Base-by-base conservation (phyloP, 441 rosid species). In the Flueggea neowawraea region DNA sequence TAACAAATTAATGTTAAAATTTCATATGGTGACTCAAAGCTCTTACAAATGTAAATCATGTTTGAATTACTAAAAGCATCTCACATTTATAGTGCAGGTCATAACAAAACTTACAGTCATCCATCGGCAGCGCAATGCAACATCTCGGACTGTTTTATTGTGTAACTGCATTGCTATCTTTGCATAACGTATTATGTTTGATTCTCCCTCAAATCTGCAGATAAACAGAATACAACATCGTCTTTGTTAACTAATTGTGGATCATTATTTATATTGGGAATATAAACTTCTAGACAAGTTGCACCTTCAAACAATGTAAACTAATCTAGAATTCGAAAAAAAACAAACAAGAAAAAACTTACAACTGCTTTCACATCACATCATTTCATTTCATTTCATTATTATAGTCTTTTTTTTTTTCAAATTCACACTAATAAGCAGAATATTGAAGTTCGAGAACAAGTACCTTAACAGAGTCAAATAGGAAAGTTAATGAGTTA, bases 121-220 rank as follows among this genome's bases (percentile, higher is more conserved):
- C 96, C 96, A 87, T 75, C 86, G 69, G 73, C 94, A 83, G 58
- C 93, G 89, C 50, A 89, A 55, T 0, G 93, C 96, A 60, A 89
- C 89, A 70, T 89, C 96, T 45, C 96, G 71, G 16, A 87, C 89
- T 12, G 89, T 84, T 74, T 89, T 89, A 72, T 78, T 81, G 63
- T 80, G 82, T 60, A 89, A 75, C 68, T 85, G 79, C 78, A 75
- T 75, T 0, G 96, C 91, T 70, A 89, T 89, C 80, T 84, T 89
- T 3, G 94, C 91, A 78, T 89, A 89, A 14, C 86, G 83, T 60
- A 75, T 75, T 32, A 89, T 55, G 16, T 39, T 36, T 60, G 88
- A 69, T 50, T 81, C 85, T 3, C 94, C 75, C 3, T 86, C 77
- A 58, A 71, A 80, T 71, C 96, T 89, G 68, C 48, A 67, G 12